Base-by-base conservation (phyloP, 2,329 filamentous ascomycete species). In the Trichoderma semiorbis region DNA sequence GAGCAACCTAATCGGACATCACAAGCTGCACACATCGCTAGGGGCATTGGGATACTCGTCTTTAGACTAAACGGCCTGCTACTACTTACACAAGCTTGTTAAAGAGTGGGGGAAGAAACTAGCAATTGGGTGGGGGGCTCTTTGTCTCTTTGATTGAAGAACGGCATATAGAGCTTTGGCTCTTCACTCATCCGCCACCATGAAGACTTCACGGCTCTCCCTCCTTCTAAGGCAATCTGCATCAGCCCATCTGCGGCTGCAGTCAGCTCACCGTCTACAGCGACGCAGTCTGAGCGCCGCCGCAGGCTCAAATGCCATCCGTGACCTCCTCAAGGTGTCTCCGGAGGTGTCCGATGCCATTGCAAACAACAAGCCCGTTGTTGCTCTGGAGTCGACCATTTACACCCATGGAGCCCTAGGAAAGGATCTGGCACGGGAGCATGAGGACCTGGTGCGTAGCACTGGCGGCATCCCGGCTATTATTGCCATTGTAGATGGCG, bases 341-440 rank as follows among this genome's bases (percentile, higher is more conserved):
- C 91, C 95, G 65, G 95, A 98, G 81, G 91, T 99, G 14, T 85
- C 86, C 67, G 90, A 94, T 78, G 95, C 95, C 50, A 81, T 98
- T 62, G 85, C 89, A 55, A 88, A 89, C 14, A 90, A 91, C 71
- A 91, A 90, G 77, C 95, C 96, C 0, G 91, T 99, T 5, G 95
- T 99, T 12, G 96, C 95, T 18, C 87, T 99, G 5, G 96, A 99
- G 82, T 94, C 93, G 2, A 97, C 96, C 5, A 98, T 99, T 76
- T 98, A 99, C 82, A 99, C 96, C 1, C 96, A 99, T 82, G 95
- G 94, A 53, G 90, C 92, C 26, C 85, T 99, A 16, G 93, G 93
- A n/a, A 88, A 90, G 39, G 86, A 87, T 60, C 83, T 89, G 24
- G 87, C 91, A 61, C 87, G 97, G 66, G 94, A 98, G 81, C 88